Base-by-base conservation (phyloP, 306 rosid genomes). In the Castanospermum australe region DNA sequence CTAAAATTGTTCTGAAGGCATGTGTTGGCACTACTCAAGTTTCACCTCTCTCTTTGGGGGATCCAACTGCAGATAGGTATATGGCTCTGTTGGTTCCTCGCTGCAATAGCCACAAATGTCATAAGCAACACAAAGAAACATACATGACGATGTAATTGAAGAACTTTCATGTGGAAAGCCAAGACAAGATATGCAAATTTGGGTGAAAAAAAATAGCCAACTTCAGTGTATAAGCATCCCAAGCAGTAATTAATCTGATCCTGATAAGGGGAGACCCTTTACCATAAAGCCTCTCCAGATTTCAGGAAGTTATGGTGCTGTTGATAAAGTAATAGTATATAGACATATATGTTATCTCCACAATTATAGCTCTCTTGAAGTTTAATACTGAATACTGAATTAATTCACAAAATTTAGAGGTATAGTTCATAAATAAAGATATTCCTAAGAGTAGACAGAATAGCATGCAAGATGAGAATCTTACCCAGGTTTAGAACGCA, bases 401-500 rank as follows among this genome's bases (percentile, higher is more conserved):
- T 12, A 52, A 51, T 54, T 61, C 48, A 51, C 14, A 38, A 72
- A 17, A 42, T 28, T 65, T 9, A 36, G 50, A 30, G 14, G 41
- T 33, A 64, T 21, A 20, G 41, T 36, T 81, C 71, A 75, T 5
- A 76, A 68, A 76, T 4, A 67, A 24, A 32, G 42, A 35, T 20
- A 64, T 17, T 64, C 56, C 15, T 6, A 69, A 77, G 39, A 77
- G 42, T 11, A 71, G 70, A 76, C 62, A 39, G 14, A 79, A 67
- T 50, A 59, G 71, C 36, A 76, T 5, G 55, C 24, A 17, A 64
- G 41, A 56, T 47, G 73, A 52, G 42, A 75, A 68, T 75, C 84
- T 79, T 57, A 84, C 87, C 98, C 98, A n/a, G 99, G 98, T 86
- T 95, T 93, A 47, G 98, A 93, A n/a, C 94, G 98, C 98, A 95